phyloP scores from a whole-genome alignment of 441 rosid genomes.

The Populus tomentosa region DNA sequence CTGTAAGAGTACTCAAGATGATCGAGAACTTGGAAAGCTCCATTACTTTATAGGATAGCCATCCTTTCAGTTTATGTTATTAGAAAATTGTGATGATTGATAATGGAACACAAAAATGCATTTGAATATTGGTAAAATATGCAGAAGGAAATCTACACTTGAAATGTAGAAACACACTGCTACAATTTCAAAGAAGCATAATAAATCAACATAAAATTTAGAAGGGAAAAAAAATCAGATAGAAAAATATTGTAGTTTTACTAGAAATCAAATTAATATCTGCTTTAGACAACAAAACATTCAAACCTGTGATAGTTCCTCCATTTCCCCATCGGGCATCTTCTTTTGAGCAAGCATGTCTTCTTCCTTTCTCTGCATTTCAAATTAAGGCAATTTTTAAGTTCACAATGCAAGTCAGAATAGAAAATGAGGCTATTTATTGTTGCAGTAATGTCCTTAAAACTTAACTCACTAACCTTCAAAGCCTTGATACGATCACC shows the following conservation, averaged over 20 bases:
- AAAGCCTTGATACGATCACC: conserved; percentile 86
- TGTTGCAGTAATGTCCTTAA: conserved; percentile 1
- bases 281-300: conserved; percentile 13
- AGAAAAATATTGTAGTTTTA: not conserved
- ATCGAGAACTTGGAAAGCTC: not conserved
- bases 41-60: not conserved
- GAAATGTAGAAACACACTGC: not conserved
- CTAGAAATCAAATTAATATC: not conserved
- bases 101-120: not conserved
- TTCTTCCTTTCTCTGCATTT: conserved; percentile 77
- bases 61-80: not conserved
- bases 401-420: conserved; percentile 8
- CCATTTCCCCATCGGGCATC: conserved; percentile 96
- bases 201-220: not conserved
- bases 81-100: not conserved
- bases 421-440: conserved; percentile 2
- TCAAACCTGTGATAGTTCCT: conserved; percentile 89
- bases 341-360: conserved; percentile 99
- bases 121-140: not conserved
- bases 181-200: not conserved
- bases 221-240: not conserved
- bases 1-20: not conserved
- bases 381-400: conserved; percentile 23
- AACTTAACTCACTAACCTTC: conserved; percentile 48
- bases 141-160: not conserved